Evolutionary conservation across 78 protist species (phyloP).

Genomic region (Dictyostelium purpureum): DNA sequence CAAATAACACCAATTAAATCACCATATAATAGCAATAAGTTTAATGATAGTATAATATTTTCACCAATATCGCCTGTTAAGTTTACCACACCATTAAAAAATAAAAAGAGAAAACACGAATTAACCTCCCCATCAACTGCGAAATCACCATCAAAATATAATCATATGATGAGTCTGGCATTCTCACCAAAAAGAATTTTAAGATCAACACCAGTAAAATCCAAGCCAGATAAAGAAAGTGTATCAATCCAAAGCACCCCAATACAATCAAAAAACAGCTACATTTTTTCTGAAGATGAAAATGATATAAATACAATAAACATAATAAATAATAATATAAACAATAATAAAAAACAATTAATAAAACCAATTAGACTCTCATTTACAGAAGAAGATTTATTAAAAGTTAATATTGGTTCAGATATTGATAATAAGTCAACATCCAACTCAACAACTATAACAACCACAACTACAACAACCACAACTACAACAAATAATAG

Average conservation of each 20-base stretch:
- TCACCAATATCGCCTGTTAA: too few species aligned
- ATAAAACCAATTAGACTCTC: not conserved
- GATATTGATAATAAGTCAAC: not conserved
- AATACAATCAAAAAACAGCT: too few species aligned
- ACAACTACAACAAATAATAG: not conserved
- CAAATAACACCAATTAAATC: conserved; percentile 16
- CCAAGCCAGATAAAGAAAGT: too few species aligned
- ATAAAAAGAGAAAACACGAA: not conserved
- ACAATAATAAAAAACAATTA: not conserved
- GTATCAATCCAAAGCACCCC: too few species aligned
- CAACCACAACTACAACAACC: not conserved
- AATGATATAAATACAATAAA: not conserved
- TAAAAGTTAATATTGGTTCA: not conserved
- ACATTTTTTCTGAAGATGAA: not conserved
- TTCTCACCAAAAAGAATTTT: too few species aligned
- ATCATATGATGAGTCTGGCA: too few species aligned
- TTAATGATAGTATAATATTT: conserved; percentile 10
- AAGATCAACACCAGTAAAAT: too few species aligned
- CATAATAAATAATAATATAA: not conserved
- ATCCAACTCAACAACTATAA: not conserved
- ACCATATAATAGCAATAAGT: not conserved
- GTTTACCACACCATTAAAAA: not conserved
- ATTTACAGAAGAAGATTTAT: conserved; percentile 8
- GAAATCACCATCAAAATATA: conserved; percentile 30
- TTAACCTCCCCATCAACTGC: not conserved